These are phyloP conservation scores for Halenospora varia DNA, from an alignment of 495 filamentous ascomycete species.

Conservation along the genomic window DNA sequence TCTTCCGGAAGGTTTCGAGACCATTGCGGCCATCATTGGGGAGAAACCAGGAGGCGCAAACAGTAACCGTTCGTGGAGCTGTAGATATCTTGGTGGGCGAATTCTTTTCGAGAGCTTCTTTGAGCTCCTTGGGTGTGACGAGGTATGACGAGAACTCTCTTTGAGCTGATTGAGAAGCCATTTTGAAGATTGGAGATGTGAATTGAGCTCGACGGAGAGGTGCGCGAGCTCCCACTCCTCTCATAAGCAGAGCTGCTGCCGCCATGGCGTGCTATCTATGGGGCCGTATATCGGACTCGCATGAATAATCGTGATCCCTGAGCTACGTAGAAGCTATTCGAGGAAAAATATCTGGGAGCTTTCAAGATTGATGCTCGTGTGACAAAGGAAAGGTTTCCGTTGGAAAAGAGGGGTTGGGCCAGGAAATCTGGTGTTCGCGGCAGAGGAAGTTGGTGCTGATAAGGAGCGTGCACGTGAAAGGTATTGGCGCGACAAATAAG, in stretches of 20 bases:
- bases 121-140: slow-evolving; percentile 78
- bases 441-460: neutral
- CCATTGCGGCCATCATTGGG: slow-evolving; percentile 87
- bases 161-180: slow-evolving; percentile 6
- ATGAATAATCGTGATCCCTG: slow-evolving; percentile 4
- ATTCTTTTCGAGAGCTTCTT: slow-evolving; percentile 72
- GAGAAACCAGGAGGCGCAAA: slow-evolving; percentile 94
- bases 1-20: slow-evolving; percentile 65
- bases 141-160: slow-evolving; percentile 71
- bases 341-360: neutral
- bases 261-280: slow-evolving; percentile 18
- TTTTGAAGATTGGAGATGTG: slow-evolving; percentile 4
- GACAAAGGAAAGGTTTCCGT: neutral
- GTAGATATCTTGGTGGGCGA: slow-evolving; percentile 69
- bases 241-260: slow-evolving; percentile 9
- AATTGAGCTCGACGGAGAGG: slow-evolving; percentile 8
- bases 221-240: slow-evolving; percentile 7
- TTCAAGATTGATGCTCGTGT: neutral
- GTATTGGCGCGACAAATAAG: neutral
- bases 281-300: slow-evolving; percentile 9
- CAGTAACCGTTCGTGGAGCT: slow-evolving; percentile 73
- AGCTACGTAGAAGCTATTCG: neutral
- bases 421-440: neutral
- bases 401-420: slow-evolving; percentile 8
- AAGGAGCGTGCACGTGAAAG: neutral